Base-by-base conservation (phyloP, 2,329 filamentous ascomycete genomes). In the Aspergillus fischeri region DNA sequence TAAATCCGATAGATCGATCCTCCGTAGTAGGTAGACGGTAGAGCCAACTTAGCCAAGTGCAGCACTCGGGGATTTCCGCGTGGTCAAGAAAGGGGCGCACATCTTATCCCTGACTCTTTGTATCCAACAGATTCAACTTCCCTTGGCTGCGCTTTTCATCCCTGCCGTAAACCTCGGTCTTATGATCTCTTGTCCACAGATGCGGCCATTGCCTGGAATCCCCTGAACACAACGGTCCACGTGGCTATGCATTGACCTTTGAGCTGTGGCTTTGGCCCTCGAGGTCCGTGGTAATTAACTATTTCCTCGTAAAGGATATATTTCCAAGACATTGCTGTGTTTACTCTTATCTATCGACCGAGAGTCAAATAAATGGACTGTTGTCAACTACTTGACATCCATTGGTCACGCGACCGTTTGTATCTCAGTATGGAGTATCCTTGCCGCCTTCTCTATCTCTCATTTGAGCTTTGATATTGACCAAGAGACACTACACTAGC, bases 221-320 rank as follows among this genome's bases (percentile, higher is more conserved):
- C 45, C 48, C 52, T 57, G 52, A 52, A 44, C 38, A 42, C 29
- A 58, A 57, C 53, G 41, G 50, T 59, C 56, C 60, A 61, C 60
- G 60, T 62, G 56, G 60, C 44, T 42, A 55, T 62, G 58, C 58
- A 62, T 60, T 57, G 60, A 55, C 60, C 60, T 58, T 47, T 14
- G 11, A 25, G 5, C 24, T 21, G 21, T 24, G 21, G 21, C 20
- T 24, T 47, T 44, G 41, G 41, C n/a, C 17, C 28, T 44, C 21
- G 41, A 24, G 10, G 41, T 47, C 20, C 11, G 20, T 20, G 42
- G 10, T 45, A 11, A 11, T 8, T 24, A 42, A 27, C 8, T 21
- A 20, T 45, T 44, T 45, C 20, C 42, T 38, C 5, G 6, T 38
- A 38, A 7, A 38, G 32, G 32, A 38, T 17, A 38, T 8, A 38